Percentiles rank a stretch among this genome's conserved stretches.
Evolutionary conservation across 108 stramenopile species (phyloP).

Genomic region (Aurantiochytrium sp.): DNA sequence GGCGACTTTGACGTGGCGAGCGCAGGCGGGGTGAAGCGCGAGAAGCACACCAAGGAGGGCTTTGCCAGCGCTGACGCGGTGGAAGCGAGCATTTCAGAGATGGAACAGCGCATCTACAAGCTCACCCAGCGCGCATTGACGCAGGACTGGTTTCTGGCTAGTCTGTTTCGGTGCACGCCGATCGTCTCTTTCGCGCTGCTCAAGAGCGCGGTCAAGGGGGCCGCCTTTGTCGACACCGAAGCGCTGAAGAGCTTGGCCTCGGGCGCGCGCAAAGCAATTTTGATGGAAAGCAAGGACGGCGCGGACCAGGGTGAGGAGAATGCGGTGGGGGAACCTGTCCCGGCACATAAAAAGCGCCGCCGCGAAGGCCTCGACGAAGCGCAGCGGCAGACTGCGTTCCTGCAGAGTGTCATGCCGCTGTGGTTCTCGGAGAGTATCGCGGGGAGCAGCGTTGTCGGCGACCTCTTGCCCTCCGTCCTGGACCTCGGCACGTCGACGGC

Average conservation of each 20-base stretch:
- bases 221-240: too few relatives aligned
- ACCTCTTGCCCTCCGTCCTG: neutral
- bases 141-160: neutral
- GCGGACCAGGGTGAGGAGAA: too few relatives aligned
- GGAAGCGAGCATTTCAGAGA: neutral
- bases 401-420: neutral
- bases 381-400: neutral
- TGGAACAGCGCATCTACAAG: neutral
- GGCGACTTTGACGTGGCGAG: too few relatives aligned
- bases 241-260: too few relatives aligned
- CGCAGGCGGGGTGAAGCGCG: too few relatives aligned
- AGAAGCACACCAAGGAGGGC: too few relatives aligned
- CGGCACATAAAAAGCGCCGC: neutral
- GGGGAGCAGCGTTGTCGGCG: neutral
- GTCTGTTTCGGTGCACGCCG: neutral
- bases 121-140: neutral
- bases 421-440: neutral
- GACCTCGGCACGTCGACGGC: neutral
- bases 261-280: too few relatives aligned
- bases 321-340: too few relatives aligned
- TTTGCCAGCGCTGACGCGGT: too few relatives aligned
- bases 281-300: too few relatives aligned
- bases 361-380: neutral
- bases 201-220: too few relatives aligned
- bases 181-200: neutral